Conservation (phyloP, 1,284 basidiomycete species). For the Vanrija humicola region DNA sequence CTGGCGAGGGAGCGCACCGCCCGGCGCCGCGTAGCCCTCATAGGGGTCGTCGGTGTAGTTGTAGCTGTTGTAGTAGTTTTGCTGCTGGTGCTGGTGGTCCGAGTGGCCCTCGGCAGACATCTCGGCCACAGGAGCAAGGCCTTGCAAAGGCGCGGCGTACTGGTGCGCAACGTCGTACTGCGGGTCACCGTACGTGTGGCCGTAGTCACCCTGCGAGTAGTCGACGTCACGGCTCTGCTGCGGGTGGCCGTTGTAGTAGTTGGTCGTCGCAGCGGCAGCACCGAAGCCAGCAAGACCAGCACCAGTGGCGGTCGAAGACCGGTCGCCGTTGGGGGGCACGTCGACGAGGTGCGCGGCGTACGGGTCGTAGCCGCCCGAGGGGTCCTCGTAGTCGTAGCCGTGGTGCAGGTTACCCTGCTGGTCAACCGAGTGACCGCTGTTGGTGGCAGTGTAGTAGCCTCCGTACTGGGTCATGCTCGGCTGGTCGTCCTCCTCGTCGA, state of each 20-base stretch:
- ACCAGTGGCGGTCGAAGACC: constrained; percentile 31
- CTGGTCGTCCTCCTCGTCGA: constrained; percentile 44
- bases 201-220: constrained; percentile 6
- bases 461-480: constrained; percentile 46
- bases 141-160: constrained; percentile 13
- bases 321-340: constrained; percentile 19
- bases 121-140: constrained; percentile 1
- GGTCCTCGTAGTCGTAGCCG: constrained; percentile 43
- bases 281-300: constrained; percentile 36
- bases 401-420: constrained; percentile 24
- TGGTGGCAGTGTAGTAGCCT: constrained; percentile 38
- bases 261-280: constrained; percentile 12
- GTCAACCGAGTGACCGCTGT: constrained; percentile 12
- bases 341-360: constrained; percentile 37
- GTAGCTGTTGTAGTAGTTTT: neutral
- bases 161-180: constrained; percentile 34
- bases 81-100: neutral
- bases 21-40: neutral
- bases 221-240: constrained; percentile 5
- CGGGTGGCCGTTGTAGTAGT: constrained; percentile 14
- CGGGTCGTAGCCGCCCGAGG: constrained; percentile 47
- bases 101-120: constrained; percentile 4
- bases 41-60: neutral
- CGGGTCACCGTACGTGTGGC: constrained; percentile 40
- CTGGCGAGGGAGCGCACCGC: neutral